phyloP scores from a whole-genome alignment of 768 basidiomycete species.

The Kwoniella heveanensis region DNA sequence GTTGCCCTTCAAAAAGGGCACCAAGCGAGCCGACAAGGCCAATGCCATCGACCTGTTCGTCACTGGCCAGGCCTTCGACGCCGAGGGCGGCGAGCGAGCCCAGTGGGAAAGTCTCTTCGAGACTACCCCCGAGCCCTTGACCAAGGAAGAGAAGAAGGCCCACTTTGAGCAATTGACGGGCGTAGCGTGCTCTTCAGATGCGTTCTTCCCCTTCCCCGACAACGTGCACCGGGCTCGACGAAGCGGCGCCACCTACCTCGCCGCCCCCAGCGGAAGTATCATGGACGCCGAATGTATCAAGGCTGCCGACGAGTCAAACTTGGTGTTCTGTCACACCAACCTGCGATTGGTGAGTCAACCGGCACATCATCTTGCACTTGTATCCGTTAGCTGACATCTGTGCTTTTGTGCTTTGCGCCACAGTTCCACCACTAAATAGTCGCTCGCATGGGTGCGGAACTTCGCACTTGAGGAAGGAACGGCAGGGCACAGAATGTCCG shows the following conservation, averaged over 20 bases:
- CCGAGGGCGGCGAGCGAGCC: conserved; percentile 82
- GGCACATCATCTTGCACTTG: too few species aligned
- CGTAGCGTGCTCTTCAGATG: conserved; percentile 92
- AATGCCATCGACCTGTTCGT: conserved; percentile 98
- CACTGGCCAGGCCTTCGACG: conserved; percentile 69
- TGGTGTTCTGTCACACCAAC: conserved; percentile 87
- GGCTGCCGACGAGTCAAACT: conserved; percentile 87
- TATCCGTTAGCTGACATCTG: neutral
- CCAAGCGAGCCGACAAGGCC: conserved; percentile 96
- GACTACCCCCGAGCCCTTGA: conserved; percentile 66
- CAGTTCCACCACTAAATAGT: conserved; percentile 11
- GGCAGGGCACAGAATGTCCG: too few species aligned
- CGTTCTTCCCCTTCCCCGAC: conserved; percentile 99
- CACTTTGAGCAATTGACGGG: conserved; percentile 76
- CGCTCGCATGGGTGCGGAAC: neutral
- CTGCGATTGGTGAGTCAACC: conserved; percentile 89
- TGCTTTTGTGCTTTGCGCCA: neutral
- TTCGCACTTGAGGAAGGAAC: neutral
- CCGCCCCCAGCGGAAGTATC: conserved; percentile 82
- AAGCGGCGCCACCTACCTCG: conserved; percentile 89
- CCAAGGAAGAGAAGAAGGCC: conserved; percentile 68
- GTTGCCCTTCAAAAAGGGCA: conserved; percentile 94
- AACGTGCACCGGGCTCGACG: conserved; percentile 91
- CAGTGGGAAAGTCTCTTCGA: conserved; percentile 93
- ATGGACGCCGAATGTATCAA: conserved; percentile 98